Evolutionary conservation across 2,329 filamentous ascomycete genomes (phyloP).

Genomic region (Pestalotiopsis sp.): DNA sequence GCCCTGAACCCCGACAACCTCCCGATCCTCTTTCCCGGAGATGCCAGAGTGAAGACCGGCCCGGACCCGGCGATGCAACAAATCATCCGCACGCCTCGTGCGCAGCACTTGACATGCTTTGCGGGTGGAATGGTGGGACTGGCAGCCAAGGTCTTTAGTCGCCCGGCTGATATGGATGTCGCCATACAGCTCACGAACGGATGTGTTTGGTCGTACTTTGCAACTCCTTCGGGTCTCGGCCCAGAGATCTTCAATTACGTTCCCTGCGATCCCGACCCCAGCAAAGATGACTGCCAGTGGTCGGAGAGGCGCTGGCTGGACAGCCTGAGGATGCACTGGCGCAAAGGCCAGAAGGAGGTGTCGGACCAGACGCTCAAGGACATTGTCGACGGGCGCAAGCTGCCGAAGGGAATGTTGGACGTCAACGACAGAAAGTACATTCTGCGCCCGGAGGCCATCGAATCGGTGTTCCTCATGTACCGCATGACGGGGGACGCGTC

Average conservation of each 20-base stretch:
- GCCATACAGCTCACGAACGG: constrained; percentile 64
- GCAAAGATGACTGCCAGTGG: constrained; percentile 33
- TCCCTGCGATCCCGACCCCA: constrained; percentile 33
- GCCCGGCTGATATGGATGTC: constrained; percentile 56
- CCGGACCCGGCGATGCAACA: constrained; percentile 19
- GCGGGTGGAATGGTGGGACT: constrained; percentile 68
- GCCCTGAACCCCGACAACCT: constrained; percentile 44
- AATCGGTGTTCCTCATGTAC: constrained; percentile 79
- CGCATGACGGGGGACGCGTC: constrained; percentile 68
- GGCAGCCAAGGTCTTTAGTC: constrained; percentile 60
- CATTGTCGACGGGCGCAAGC: constrained; percentile 24
- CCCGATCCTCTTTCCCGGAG: constrained; percentile 52
- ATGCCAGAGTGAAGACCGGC: constrained; percentile 36
- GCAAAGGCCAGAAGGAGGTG: constrained; percentile 22
- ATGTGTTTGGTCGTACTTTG: constrained; percentile 66
- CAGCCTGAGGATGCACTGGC: constrained; percentile 30
- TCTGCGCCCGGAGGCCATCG: constrained; percentile 76
- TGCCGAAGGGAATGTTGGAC: constrained; percentile 58
- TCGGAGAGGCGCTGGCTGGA: constrained; percentile 29
- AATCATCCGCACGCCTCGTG: constrained; percentile 33
- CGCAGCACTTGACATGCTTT: constrained; percentile 65
- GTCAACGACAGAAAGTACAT: constrained; percentile 64
- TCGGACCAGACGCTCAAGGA: constrained; percentile 30
- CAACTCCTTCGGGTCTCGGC: constrained; percentile 60
- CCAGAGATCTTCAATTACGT: constrained; percentile 61